Conservation (phyloP, 164 flowering plant species). For the Liriodendron chinense region DNA sequence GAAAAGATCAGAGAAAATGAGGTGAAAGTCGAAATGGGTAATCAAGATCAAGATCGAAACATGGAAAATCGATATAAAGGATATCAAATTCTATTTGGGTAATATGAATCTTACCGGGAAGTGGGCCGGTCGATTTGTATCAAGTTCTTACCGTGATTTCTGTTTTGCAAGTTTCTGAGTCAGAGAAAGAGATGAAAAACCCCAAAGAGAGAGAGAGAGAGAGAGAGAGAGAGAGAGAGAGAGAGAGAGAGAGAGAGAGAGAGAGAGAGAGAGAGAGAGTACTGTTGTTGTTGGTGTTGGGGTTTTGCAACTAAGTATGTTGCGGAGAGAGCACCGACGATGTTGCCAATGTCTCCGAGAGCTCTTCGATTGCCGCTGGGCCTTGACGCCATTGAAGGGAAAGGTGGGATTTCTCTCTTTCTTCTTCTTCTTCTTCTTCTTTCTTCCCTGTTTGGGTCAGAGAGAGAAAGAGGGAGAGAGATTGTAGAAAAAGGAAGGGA, state of each 20-base stretch:
- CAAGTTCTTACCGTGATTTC: too few relatives aligned
- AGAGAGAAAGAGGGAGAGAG: slow-evolving; percentile 2
- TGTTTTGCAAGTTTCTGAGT: too few relatives aligned
- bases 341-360: slow-evolving; percentile 15
- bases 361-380: slow-evolving; percentile 16
- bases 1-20: neutral
- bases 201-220: too few relatives aligned
- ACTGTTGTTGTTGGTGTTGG: slow-evolving; percentile 1
- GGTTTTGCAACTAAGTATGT: slow-evolving; percentile 4
- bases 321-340: slow-evolving; percentile 7
- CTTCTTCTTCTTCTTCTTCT: neutral
- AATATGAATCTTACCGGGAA: too few relatives aligned
- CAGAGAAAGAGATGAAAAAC: too few relatives aligned
- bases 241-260: neutral
- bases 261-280: neutral
- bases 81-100: too few relatives aligned
- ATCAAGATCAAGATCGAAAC: too few relatives aligned
- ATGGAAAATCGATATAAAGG: too few relatives aligned
- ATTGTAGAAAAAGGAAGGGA: too few relatives aligned
- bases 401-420: neutral
- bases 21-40: neutral
- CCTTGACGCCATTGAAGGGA: slow-evolving; percentile 11
- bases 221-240: neutral
- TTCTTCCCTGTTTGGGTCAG: neutral
- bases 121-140: too few relatives aligned